These are phyloP conservation scores for Tolypocladium endophyticum DNA, from an alignment of 2,329 filamentous ascomycete species.

Conservation along the genomic window DNA sequence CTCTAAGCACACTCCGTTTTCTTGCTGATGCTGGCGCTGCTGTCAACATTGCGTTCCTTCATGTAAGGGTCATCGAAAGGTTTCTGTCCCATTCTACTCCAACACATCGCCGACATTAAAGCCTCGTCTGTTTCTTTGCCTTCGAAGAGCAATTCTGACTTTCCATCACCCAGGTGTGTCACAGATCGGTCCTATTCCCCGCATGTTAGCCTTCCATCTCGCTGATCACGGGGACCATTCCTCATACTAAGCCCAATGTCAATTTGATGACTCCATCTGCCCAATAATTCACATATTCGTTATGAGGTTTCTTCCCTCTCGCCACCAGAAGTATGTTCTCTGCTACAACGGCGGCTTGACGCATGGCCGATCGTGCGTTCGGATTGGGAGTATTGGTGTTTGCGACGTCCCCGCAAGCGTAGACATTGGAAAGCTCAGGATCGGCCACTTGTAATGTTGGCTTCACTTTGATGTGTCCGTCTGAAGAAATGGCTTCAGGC, in stretches of 20 bases:
- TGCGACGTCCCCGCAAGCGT: not conserved
- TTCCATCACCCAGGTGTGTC: not conserved
- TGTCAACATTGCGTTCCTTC: not conserved
- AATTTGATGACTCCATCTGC: not conserved
- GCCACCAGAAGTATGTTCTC: not conserved
- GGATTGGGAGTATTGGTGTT: not conserved
- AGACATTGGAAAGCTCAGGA: not conserved
- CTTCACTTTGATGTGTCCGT: not conserved
- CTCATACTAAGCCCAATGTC: not conserved
- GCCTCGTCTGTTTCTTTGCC: not conserved
- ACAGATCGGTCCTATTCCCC: not conserved
- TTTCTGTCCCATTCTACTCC: not conserved
- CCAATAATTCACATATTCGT: not conserved
- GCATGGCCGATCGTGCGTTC: not conserved
- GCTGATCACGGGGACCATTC: not conserved
- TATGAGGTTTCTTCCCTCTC: not conserved
- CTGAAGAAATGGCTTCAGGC: not conserved
- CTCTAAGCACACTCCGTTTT: too few relatives aligned
- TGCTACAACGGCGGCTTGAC: not conserved
- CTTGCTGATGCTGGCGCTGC: not conserved
- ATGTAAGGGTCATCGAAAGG: not conserved
- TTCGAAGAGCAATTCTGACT: not conserved
- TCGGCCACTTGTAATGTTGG: not conserved
- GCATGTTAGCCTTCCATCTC: not conserved
- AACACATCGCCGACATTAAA: not conserved